Evolutionary conservation across 228 moss, liverwort and hornwort genomes (phyloP), one percentile per base, ranked within the genome.

Genomic region (Sphagnum magellanicum): DNA sequence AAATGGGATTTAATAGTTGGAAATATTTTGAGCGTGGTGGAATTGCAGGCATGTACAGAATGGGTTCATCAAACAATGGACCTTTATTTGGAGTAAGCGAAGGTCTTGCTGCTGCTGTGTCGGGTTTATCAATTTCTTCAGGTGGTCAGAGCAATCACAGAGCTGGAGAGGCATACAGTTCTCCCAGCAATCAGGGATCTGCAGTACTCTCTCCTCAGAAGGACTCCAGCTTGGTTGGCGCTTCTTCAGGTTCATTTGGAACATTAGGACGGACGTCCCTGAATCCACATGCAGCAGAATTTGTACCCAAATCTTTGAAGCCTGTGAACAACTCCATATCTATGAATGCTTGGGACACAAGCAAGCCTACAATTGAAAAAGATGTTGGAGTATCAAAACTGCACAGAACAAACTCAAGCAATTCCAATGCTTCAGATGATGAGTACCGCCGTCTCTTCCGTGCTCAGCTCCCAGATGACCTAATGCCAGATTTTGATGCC

Each of bases 401-500:
- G 73, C 72, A 79, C 5, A 70, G 88, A 60, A 76, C 84, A 14
- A 82, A 88, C 69, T 85, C 82, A 4, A 82, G 75, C 85, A 88
- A 79, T 68, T 79, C 84, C 49, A 82, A 81, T 63, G 80, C 82
- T 52, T 84, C 85, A 8, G 88, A 88, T 46, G 88, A 88, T 63
- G 84, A 84, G 62, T 84, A 88, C 48, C 80, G 84, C 0, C 77
- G 72, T 5, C 85, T 81, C 52, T 88, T 82, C 48, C 88, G 79
- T 13, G 66, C 88, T 16, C 85, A 88, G 85, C 85, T 88, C 16
- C 88, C 88, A 0, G 88, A 88, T 3, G 84, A 88, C 59, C 79
- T 88, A 53, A 82, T 82, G 79, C 79, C 85, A 1, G 88, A 88
- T 46, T 84, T 84, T 59, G 87, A 88, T 15, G 53, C 82, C 0